These are phyloP conservation scores for Macrocystidia cucumis DNA, from an alignment of 1,284 basidiomycete species.

Conservation along the genomic window DNA sequence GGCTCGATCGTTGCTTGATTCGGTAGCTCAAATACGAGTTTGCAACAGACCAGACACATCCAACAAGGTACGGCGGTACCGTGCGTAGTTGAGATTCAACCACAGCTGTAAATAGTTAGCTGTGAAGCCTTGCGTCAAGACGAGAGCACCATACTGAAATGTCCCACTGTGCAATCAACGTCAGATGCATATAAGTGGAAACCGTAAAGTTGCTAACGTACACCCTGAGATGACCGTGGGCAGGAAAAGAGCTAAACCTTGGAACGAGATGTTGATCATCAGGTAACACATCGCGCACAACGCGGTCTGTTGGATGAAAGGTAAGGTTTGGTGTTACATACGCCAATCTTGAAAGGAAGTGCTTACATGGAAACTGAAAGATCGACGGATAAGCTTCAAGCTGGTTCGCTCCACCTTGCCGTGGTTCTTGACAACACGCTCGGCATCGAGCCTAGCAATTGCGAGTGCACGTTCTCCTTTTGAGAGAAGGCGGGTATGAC, in stretches of 20 bases:
- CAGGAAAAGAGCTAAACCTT: slow-evolving; percentile 30
- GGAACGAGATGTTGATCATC: slow-evolving; percentile 26
- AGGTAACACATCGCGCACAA: slow-evolving; percentile 19
- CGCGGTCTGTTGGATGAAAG: slow-evolving; percentile 16
- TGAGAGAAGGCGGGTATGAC: slow-evolving; percentile 21
- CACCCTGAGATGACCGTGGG: slow-evolving; percentile 27
- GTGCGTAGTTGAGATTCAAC: slow-evolving; percentile 30
- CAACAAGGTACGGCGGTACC: slow-evolving; percentile 28
- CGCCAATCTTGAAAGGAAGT: no score
- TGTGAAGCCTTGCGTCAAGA: neutral
- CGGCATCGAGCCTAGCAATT: slow-evolving; percentile 23
- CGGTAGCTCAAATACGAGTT: slow-evolving; percentile 21
- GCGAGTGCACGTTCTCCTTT: slow-evolving; percentile 23
- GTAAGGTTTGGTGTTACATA: no score
- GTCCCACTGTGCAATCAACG: slow-evolving; percentile 15
- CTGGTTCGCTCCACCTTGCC: slow-evolving; percentile 22
- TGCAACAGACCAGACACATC: slow-evolving; percentile 22
- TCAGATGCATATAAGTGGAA: neutral
- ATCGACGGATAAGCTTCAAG: slow-evolving; percentile 17
- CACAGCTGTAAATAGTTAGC: slow-evolving; percentile 21
- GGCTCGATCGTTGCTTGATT: slow-evolving; percentile 18
- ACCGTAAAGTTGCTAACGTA: slow-evolving; percentile 11
- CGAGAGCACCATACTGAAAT: slow-evolving; percentile 16
- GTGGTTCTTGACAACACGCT: slow-evolving; percentile 19
- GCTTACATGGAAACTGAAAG: slow-evolving; percentile 26